Conservation (phyloP, 495 filamentous ascomycete species). For the Aspergillus nanangensis region DNA sequence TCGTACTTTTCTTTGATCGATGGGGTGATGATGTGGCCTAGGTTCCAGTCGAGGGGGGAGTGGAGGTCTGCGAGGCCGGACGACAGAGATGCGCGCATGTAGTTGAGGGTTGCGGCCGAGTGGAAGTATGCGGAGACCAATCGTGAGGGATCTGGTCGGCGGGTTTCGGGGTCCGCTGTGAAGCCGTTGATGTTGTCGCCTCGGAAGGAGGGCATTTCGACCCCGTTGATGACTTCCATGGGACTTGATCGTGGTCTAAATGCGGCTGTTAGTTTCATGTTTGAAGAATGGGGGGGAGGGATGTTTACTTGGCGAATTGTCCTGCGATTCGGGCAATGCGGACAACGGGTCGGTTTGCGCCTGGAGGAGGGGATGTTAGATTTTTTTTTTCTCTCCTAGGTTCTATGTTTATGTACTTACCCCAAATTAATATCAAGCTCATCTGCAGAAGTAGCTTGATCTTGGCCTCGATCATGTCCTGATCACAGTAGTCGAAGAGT, state of each 20-base stretch:
- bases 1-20: conserved; percentile 80
- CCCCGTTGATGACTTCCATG: conserved; percentile 75
- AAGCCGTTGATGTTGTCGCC: conserved; percentile 96
- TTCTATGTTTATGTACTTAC: too few relatives aligned
- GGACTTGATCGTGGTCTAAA: conserved; percentile 74
- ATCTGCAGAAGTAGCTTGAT: conserved; percentile 96
- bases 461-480: conserved; percentile 85
- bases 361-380: conserved; percentile 22
- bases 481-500: conserved; percentile 93
- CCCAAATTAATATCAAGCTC: conserved; percentile 89
- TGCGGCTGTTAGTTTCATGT: too few relatives aligned
- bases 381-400: too few relatives aligned
- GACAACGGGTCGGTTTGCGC: conserved; percentile 85
- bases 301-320: conserved; percentile 76
- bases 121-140: conserved; percentile 94
- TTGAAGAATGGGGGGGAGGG: too few relatives aligned
- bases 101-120: conserved; percentile 90
- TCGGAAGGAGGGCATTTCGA: conserved; percentile 81
- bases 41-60: conserved; percentile 87
- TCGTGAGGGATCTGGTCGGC: conserved; percentile 74
- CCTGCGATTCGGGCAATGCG: conserved; percentile 94
- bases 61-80: conserved; percentile 93
- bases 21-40: conserved; percentile 87
- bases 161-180: conserved; percentile 51
- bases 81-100: conserved; percentile 74